Percentiles rank a stretch among this genome's conserved stretches.
Conservation (phyloP, 177 flowering plant genomes). For the Vitis hybrid region DNA sequence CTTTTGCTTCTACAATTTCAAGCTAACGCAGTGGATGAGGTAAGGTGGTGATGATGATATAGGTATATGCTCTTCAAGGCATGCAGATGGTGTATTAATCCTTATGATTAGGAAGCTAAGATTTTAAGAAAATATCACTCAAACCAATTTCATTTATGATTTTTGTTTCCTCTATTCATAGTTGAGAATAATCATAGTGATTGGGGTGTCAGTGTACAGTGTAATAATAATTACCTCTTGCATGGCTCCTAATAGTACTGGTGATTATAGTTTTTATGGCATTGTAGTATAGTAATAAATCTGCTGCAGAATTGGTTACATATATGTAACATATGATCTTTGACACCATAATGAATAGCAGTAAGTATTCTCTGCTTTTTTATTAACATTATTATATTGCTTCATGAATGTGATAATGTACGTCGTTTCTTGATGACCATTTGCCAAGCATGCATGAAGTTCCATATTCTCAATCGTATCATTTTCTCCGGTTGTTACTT, state of each 20-base stretch:
- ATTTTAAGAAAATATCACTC: slow-evolving; percentile 12
- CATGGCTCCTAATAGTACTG: slow-evolving; percentile 12
- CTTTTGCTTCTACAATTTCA: background rate
- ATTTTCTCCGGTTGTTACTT: too few species aligned
- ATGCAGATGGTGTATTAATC: background rate
- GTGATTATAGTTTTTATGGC: slow-evolving; percentile 18
- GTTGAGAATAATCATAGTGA: slow-evolving; percentile 27
- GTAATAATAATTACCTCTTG: slow-evolving; percentile 17
- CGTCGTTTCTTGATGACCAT: too few species aligned
- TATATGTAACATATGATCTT: too few species aligned
- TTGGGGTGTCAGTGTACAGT: slow-evolving; percentile 28
- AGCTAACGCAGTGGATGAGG: slow-evolving; percentile 9
- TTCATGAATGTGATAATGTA: too few species aligned
- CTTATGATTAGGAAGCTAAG: slow-evolving; percentile 4
- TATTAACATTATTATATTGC: too few species aligned
- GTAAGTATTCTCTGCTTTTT: too few species aligned
- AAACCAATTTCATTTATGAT: slow-evolving; percentile 16
- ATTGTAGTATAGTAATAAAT: slow-evolving; percentile 3
- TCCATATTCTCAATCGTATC: too few species aligned
- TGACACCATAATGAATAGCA: too few species aligned
- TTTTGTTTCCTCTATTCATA: slow-evolving; percentile 20
- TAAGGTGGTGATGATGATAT: background rate
- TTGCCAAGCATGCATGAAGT: too few species aligned
- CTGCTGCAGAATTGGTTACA: background rate
- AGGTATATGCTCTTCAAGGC: slow-evolving; percentile 6